Evolutionary conservation across 768 basidiomycete genomes (phyloP).

Genomic region (Bullera alba): DNA sequence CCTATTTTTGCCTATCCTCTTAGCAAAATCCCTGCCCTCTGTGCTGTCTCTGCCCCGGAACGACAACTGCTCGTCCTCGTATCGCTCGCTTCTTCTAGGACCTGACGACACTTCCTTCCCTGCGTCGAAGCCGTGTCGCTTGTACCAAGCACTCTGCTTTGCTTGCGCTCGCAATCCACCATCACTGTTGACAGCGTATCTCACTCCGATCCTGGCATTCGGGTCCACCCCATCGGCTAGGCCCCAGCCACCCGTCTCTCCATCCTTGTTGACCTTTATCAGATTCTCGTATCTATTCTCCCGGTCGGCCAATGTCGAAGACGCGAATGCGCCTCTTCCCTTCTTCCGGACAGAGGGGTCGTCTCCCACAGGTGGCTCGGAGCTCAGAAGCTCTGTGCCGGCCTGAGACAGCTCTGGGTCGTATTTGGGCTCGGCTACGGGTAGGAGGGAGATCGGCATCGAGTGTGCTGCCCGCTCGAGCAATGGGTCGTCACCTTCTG

Average conservation of each 20-base stretch:
- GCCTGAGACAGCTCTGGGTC: conserved; percentile 13
- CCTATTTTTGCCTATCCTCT: conserved; percentile 40
- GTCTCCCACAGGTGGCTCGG: not conserved
- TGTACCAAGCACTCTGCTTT: conserved; percentile 38
- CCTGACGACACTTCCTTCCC: conserved; percentile 31
- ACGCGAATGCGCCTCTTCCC: conserved; percentile 28
- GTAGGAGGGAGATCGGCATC: conserved; percentile 34
- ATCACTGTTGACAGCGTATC: conserved; percentile 37
- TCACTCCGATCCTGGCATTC: conserved; percentile 31
- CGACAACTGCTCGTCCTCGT: conserved; percentile 11
- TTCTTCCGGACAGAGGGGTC: conserved; percentile 6
- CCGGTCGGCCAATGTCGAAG: not conserved
- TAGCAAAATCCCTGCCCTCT: conserved; percentile 26
- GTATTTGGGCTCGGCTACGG: conserved; percentile 13
- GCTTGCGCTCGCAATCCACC: conserved; percentile 26
- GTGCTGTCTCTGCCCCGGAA: conserved; percentile 12
- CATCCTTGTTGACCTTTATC: conserved; percentile 3
- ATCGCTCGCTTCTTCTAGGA: conserved; percentile 4
- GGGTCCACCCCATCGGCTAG: conserved; percentile 34
- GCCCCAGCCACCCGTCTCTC: conserved; percentile 8
- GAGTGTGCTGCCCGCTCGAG: conserved; percentile 39
- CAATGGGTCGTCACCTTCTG: conserved; percentile 42
- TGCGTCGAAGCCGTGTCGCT: conserved; percentile 32
- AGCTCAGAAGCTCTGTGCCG: conserved; percentile 21
- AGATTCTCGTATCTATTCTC: not conserved